Evolutionary conservation across 1,284 basidiomycete genomes (phyloP).

Genomic region (Hypsizygus ulmarius): DNA sequence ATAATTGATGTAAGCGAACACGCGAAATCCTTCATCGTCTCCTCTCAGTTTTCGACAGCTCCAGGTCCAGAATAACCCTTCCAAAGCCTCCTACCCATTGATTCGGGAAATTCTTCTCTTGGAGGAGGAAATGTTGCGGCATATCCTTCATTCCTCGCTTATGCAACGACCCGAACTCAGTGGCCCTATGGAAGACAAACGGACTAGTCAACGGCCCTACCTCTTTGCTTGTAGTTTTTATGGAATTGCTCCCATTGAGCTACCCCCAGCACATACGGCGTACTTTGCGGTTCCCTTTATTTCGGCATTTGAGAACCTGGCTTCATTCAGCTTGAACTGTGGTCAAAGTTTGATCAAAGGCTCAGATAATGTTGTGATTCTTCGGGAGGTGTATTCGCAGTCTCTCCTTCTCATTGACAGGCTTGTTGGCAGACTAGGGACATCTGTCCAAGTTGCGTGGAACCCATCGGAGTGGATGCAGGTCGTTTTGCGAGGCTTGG

Average conservation of each 20-base stretch:
- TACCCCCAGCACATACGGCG: slow-evolving; percentile 15
- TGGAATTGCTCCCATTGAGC: slow-evolving; percentile 38
- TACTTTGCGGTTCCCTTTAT: slow-evolving; percentile 48
- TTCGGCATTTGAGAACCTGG: slow-evolving; percentile 54
- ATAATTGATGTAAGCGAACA: slow-evolving; percentile 48
- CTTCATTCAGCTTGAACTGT: slow-evolving; percentile 44
- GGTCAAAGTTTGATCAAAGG: slow-evolving; percentile 37
- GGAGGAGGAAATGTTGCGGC: slow-evolving; percentile 50
- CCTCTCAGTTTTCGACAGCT: slow-evolving; percentile 30
- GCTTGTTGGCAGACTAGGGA: slow-evolving; percentile 44
- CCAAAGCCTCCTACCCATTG: slow-evolving; percentile 32
- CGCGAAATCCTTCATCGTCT: neutral
- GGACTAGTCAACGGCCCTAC: slow-evolving; percentile 39
- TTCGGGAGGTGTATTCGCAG: slow-evolving; percentile 50
- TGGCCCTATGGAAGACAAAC: slow-evolving; percentile 30
- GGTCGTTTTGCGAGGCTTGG: slow-evolving; percentile 46
- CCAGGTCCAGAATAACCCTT: slow-evolving; percentile 34
- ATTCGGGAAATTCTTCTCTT: slow-evolving; percentile 49
- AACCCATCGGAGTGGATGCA: slow-evolving; percentile 55
- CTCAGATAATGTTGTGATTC: slow-evolving; percentile 25
- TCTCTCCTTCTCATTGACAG: slow-evolving; percentile 49
- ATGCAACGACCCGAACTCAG: slow-evolving; percentile 47
- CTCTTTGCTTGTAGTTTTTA: slow-evolving; percentile 62
- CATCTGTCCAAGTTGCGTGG: slow-evolving; percentile 48
- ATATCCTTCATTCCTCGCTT: slow-evolving; percentile 51